A percentile compares a stretch with the other conserved stretches of the same genome.
phyloP scores from a whole-genome alignment of 371 early-diverging fungal genomes.

The Mucor plumbeus region DNA sequence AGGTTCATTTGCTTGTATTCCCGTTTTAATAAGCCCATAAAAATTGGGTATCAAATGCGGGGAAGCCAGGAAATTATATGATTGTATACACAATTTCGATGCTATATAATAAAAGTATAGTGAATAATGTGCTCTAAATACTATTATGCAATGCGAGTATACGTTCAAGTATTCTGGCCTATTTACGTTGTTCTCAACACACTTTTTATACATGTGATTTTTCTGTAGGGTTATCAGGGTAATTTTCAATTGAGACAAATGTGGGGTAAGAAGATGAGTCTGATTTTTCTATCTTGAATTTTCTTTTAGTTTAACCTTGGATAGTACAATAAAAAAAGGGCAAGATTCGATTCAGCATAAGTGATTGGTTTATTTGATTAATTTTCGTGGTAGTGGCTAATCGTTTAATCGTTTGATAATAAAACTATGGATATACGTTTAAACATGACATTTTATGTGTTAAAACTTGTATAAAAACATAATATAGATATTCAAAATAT shows the following conservation, averaged over 20 bases:
- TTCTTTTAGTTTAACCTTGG: background rate
- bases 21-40: background rate
- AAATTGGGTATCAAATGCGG: background rate
- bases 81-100: background rate
- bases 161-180: too few species aligned
- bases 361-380: background rate
- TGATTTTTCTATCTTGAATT: background rate
- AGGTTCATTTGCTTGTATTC: background rate
- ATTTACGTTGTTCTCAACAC: background rate
- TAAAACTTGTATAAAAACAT: background rate
- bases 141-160: too few species aligned
- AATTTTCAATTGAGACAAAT: slow-evolving; percentile 1
- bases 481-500: background rate
- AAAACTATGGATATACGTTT: slow-evolving; percentile 25
- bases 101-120: too few species aligned
- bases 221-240: slow-evolving; percentile 2
- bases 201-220: background rate
- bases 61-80: background rate
- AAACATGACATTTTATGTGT: background rate
- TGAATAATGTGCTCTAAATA: too few species aligned
- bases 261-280: slow-evolving; percentile 7
- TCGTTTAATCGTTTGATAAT: slow-evolving; percentile 18
- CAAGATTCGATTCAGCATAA: too few species aligned
- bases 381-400: slow-evolving; percentile 17
- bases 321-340: background rate